Base-by-base conservation (phyloP, 768 basidiomycete genomes). In the Kwoniella newhampshirensis region DNA sequence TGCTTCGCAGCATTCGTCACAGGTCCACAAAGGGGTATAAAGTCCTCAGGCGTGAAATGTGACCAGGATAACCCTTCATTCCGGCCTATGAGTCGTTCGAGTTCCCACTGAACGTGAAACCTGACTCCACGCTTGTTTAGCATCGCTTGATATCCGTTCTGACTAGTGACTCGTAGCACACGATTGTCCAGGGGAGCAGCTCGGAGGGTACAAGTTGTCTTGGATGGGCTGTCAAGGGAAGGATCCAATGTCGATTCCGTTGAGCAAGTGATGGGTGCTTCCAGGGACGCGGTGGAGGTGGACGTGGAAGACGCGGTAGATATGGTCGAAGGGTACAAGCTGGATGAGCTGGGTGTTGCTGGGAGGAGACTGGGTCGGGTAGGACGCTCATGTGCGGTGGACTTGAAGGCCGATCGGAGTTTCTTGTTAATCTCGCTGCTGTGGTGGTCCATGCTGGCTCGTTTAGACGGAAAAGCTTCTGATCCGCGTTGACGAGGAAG, bases 81-180 rank as follows among this genome's bases (percentile, higher is more conserved):
- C 26, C 51, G 43, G 2, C 26, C 42, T 9, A 70, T 26, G 18
- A 39, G 46, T 18, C 56, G 9, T 13, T 65, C 51, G 12, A 68
- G 39, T 30, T 68, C 62, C 66, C 64, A 68, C 56, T 66, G 70
- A n/a, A 64, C 54, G 26, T 62, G 59, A 37, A 60, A 68, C 18
- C 41, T 51, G 23, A 71, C 30, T 27, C 54, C 59, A 9, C 46
- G 35, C 20, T 52, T 49, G 43, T 62, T 53, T 0, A 62, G 23
- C 11, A 45, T 20, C 2, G 46, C 50, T 44, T 61, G 64, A 32
- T 70, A 70, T 3, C 21, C 30, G 27, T 41, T 46, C 5, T 36
- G 49, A 6, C 50, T 51, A 23, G 40, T n/a, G 18, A 42, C 17
- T 42, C 17, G 17, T 8, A 42, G 6, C 6, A n/a, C 8, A n/a